Evolutionary conservation across 805 yeast genomes (phyloP), one percentile per base, ranked within the genome.

Genomic region (Wickerhamiella allomyrinae): DNA sequence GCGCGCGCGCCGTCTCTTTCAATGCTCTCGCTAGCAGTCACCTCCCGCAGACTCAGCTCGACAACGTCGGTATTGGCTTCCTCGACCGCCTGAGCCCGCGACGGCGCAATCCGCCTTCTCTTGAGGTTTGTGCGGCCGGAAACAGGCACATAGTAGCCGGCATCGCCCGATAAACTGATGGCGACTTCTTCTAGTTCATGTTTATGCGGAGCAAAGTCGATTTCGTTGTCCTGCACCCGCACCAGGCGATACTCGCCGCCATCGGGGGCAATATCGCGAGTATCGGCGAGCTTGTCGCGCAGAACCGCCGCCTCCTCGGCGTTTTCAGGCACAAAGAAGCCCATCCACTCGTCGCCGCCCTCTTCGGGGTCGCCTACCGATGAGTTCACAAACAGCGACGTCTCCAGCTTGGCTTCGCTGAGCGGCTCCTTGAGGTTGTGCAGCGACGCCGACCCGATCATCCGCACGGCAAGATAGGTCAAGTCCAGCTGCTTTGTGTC

Each of bases 401-500:
- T 54, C 41, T 51, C 51, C 29, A 65, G 62, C 50, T 49, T 48
- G 19, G 40, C 56, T 33, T 29, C 41, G 34, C 49, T 27, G 19
- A 50, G 50, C 22, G 44, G 39, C 17, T 46, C 44, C 44, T 50
- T 51, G 21, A 46, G 43, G 17, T 52, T 49, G 23, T 49, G 43
- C 25, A 68, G 55, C 5, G 68, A 61, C 0, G 75, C 74, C 41
- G 71, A 68, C 17, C 74, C 76, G 15, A 63, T 61, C 56, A 56
- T 56, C 41, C 52, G 50, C 41, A 59, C 60, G 37, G 51, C 53
- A 45, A 48, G 45, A 46, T 48, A 85, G 41, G 70, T 73, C 51
- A 83, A 77, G 60, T 91, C 98, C 71, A 85, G 69, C 70, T 82
- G 73, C n/a, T 89, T 77, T 8, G 91, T 76, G 59, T 91, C 96